Conservation (phyloP, 345 rosid species). For the Cardamine chenopodiifolia region DNA sequence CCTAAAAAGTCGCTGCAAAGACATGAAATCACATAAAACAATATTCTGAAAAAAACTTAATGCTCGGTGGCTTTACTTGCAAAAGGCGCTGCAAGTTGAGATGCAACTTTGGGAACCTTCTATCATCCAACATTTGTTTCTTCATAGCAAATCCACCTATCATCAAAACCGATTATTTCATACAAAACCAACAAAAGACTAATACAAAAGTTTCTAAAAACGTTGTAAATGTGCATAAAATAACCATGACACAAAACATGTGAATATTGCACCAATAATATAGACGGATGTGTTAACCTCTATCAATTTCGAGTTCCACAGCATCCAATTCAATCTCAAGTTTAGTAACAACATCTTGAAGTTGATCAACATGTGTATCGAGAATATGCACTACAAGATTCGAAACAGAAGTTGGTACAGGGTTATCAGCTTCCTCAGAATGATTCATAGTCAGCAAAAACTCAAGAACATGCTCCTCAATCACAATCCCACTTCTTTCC, state of each 20-base stretch:
- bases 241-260: too few relatives aligned
- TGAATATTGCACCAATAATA: too few relatives aligned
- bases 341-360: constrained; percentile 84
- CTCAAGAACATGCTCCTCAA: constrained; percentile 97
- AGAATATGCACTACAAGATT: constrained; percentile 88
- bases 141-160: constrained; percentile 85
- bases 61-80: constrained; percentile 58
- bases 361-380: constrained; percentile 92
- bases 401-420: constrained; percentile 81
- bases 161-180: background rate
- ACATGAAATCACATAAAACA: constrained; percentile 43
- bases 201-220: background rate
- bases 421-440: constrained; percentile 98
- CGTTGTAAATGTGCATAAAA: constrained; percentile 14
- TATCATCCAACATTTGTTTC: constrained; percentile 90
- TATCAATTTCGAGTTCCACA: constrained; percentile 88
- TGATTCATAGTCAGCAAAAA: constrained; percentile 94
- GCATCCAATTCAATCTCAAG: constrained; percentile 90
- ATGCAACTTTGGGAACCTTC: constrained; percentile 93
- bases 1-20: constrained; percentile 42
- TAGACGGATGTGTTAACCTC: too few relatives aligned
- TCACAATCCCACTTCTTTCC: constrained; percentile 72
- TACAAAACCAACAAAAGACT: background rate
- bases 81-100: constrained; percentile 89
- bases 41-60: background rate